phyloP scores from a whole-genome alignment of 176 grass and related monocot species.

The Stipa capillata region DNA sequence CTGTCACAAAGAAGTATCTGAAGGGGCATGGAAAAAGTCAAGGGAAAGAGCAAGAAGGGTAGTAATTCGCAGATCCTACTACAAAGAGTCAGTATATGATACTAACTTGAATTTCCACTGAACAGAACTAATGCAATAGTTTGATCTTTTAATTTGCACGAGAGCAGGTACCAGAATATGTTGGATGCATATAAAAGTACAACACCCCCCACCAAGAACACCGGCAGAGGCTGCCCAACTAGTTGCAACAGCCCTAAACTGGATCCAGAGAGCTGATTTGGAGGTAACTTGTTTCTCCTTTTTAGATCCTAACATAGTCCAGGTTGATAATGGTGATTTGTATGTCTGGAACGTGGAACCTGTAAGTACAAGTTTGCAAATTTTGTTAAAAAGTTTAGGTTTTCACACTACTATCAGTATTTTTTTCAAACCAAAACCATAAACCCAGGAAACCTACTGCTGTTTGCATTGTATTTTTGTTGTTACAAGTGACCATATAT shows the following conservation, averaged over 20 bases:
- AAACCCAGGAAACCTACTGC: neutral
- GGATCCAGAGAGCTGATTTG: slow-evolving; percentile 29
- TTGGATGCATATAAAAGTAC: slow-evolving; percentile 37
- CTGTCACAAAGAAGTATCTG: neutral
- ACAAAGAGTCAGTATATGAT: neutral
- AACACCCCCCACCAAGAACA: slow-evolving; percentile 23
- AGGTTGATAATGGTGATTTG: neutral
- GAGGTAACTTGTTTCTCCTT: neutral
- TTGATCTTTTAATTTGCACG: neutral
- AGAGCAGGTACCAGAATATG: slow-evolving; percentile 41
- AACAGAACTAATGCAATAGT: neutral
- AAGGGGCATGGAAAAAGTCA: neutral
- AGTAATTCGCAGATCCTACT: neutral
- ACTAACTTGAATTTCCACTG: neutral
- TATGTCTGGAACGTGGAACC: neutral
- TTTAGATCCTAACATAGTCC: neutral
- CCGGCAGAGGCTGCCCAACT: slow-evolving; percentile 27
- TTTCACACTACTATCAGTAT: neutral
- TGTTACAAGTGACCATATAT: neutral
- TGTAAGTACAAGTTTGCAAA: neutral
- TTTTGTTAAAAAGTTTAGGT: neutral
- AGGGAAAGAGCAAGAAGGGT: neutral
- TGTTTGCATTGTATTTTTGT: neutral
- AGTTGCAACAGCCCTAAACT: slow-evolving; percentile 26
- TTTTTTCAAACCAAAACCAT: neutral